A percentile compares a stretch with the other conserved stretches of the same genome.
phyloP scores from a whole-genome alignment of 1,284 basidiomycete genomes.

The Malassezia japonica region DNA sequence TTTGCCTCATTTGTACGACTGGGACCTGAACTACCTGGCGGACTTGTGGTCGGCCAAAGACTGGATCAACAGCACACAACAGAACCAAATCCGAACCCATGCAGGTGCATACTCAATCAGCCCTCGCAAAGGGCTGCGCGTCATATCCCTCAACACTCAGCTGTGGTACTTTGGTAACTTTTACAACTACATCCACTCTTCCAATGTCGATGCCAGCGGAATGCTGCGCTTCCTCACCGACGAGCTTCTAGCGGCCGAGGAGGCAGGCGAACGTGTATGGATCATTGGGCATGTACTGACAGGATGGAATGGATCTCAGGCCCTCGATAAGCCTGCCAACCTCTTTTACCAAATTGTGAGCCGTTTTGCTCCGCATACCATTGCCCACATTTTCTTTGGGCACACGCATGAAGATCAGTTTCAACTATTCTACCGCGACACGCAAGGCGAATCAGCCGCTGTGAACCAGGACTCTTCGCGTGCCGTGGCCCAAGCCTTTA shows the following conservation, averaged over 20 bases:
- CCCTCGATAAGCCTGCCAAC: constrained; percentile 48
- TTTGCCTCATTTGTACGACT: constrained; percentile 25
- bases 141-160: constrained; percentile 72
- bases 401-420: constrained; percentile 73
- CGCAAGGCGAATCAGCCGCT: constrained; percentile 53
- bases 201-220: constrained; percentile 61
- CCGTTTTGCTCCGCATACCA: constrained; percentile 62
- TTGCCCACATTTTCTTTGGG: constrained; percentile 69
- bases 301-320: constrained; percentile 62
- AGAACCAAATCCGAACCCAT: constrained; percentile 58
- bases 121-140: constrained; percentile 59
- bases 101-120: constrained; percentile 66
- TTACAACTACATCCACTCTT: constrained; percentile 69
- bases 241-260: constrained; percentile 56
- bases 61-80: constrained; percentile 60
- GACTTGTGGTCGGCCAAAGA: constrained; percentile 50
- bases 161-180: constrained; percentile 51
- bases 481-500: constrained; percentile 50
- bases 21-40: constrained; percentile 38
- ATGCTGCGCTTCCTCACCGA: constrained; percentile 69
- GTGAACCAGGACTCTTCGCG: constrained; percentile 4
- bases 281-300: constrained; percentile 67
- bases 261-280: constrained; percentile 54
- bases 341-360: constrained; percentile 57
- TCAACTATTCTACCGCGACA: constrained; percentile 67